Evolutionary conservation across 2,329 filamentous ascomycete species (phyloP).

Genomic region (Cladosporium sp.): DNA sequence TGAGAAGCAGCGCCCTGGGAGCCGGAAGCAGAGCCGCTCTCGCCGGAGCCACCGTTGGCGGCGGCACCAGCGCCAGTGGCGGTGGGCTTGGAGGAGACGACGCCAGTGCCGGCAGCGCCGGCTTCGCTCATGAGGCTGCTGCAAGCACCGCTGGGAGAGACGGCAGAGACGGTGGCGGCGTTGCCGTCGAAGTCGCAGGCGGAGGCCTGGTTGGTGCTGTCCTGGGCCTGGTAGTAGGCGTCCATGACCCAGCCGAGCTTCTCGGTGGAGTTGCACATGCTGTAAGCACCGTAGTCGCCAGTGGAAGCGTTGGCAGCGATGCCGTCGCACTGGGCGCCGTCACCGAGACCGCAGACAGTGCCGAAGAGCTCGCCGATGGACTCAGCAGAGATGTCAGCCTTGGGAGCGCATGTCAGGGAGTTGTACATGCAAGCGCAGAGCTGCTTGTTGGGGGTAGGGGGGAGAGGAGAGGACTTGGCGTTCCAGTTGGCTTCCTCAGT

Average conservation of each 20-base stretch:
- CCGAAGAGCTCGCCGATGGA: slow-evolving; percentile 64
- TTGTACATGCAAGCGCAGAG: slow-evolving; percentile 86
- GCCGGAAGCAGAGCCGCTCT: slow-evolving; percentile 26
- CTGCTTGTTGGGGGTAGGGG: slow-evolving; percentile 74
- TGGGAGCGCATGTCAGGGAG: slow-evolving; percentile 69
- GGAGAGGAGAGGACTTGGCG: slow-evolving; percentile 66
- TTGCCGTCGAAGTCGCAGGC: slow-evolving; percentile 73
- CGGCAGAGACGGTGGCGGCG: slow-evolving; percentile 56
- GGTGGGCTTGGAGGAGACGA: slow-evolving; percentile 52
- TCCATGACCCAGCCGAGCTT: slow-evolving; percentile 75
- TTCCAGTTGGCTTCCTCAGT: slow-evolving; percentile 65
- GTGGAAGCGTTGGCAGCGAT: slow-evolving; percentile 67
- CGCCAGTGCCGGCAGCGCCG: slow-evolving; percentile 60
- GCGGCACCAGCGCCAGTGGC: slow-evolving; percentile 38
- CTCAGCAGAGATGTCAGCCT: slow-evolving; percentile 49
- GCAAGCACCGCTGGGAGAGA: slow-evolving; percentile 56
- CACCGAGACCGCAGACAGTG: slow-evolving; percentile 64
- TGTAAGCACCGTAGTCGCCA: slow-evolving; percentile 73
- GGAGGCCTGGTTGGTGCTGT: slow-evolving; percentile 40
- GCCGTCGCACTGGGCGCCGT: slow-evolving; percentile 60
- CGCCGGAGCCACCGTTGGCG: slow-evolving; percentile 25
- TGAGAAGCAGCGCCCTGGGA: slow-evolving; percentile 26
- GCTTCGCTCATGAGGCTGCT: slow-evolving; percentile 61
- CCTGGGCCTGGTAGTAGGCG: slow-evolving; percentile 66
- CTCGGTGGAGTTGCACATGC: slow-evolving; percentile 70